Evolutionary conservation across 1,284 basidiomycete species (phyloP), one percentile per base, ranked within the genome.

Genomic region (Farysia itapuensis): DNA sequence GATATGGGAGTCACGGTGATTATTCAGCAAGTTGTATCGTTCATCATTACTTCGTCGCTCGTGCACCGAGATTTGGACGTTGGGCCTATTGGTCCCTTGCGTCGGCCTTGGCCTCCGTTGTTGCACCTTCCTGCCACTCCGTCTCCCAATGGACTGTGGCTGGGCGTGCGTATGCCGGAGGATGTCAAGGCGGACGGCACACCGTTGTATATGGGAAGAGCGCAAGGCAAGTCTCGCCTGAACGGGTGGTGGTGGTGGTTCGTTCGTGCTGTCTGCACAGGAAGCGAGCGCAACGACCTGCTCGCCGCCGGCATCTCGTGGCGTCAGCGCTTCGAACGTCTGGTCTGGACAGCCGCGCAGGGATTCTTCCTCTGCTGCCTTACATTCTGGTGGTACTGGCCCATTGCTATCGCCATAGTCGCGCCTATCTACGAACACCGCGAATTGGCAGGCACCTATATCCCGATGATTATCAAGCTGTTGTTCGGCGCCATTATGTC

Each of bases 1-100:
- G 72, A 73, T 38, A 71, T 74, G 70, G 72, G 72, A 7, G 70
- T 74, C 14, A 74, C 72, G 1, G 57, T 74, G 4, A 56, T 74
- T 30, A 67, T 73, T 32, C 72, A 74, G 34, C 66, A 69, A 41
- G 52, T 70, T 28, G 50, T 74, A 20, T 64, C 68, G 2, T 66
- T 72, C 37, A 52, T 74, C 39, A 71, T 74, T 34, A 72, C 72
- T 1, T 67, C 66, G 9, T 35, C 49, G 4, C 35, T 74, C 16
- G 60, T 64, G 7, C 69, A 72, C 29, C 44, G 43, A 20, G 72
- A 74, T 36, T 20, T 74, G 20, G 46, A 49, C 18, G 59, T 58
- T 4, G 72, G 72, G 1, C 58, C 65, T 2, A 57, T 68, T 8
- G 53, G 38, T 0, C 51, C 72, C 4, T 42, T 74, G 0, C 19